These are phyloP conservation scores for Orobanche coerulescens DNA, from an alignment of 257 asterid genomes.

Conservation along the genomic window DNA sequence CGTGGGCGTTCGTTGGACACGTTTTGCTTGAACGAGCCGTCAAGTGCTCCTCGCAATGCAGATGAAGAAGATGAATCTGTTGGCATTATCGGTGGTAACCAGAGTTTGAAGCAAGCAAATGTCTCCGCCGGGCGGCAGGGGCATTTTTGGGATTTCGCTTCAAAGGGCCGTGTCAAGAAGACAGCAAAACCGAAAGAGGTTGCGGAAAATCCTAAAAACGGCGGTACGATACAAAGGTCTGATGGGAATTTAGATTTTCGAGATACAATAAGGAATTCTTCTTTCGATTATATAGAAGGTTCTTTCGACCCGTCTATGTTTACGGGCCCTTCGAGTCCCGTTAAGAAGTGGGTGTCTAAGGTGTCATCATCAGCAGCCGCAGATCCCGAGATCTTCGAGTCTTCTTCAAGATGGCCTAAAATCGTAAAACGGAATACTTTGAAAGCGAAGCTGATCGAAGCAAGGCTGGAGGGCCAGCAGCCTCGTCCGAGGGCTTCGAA, in stretches of 20 bases:
- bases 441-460: slow-evolving; percentile 80
- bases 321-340: slow-evolving; percentile 45
- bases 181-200: slow-evolving; percentile 16
- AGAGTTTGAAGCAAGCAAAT: slow-evolving; percentile 22
- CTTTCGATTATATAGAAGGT: slow-evolving; percentile 21
- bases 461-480: slow-evolving; percentile 52
- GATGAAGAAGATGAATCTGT: slow-evolving; percentile 41
- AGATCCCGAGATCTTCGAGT: slow-evolving; percentile 30
- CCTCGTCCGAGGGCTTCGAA: slow-evolving; percentile 33
- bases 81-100: slow-evolving; percentile 16
- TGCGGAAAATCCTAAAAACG: too few relatives aligned
- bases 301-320: slow-evolving; percentile 40
- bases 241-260: slow-evolving; percentile 11
- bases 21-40: slow-evolving; percentile 41
- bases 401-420: slow-evolving; percentile 32
- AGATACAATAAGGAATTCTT: slow-evolving; percentile 17
- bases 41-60: slow-evolving; percentile 54
- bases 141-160: slow-evolving; percentile 14
- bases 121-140: slow-evolving; percentile 18
- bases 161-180: slow-evolving; percentile 16
- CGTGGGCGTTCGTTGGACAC: slow-evolving; percentile 40
- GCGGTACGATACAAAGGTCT: slow-evolving; percentile 5
- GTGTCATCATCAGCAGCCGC: slow-evolving; percentile 21
- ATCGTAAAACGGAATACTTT: slow-evolving; percentile 48
- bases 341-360: slow-evolving; percentile 56